Conservation (phyloP, 1,284 basidiomycete genomes). For the Sphaerobolus stellatus region DNA sequence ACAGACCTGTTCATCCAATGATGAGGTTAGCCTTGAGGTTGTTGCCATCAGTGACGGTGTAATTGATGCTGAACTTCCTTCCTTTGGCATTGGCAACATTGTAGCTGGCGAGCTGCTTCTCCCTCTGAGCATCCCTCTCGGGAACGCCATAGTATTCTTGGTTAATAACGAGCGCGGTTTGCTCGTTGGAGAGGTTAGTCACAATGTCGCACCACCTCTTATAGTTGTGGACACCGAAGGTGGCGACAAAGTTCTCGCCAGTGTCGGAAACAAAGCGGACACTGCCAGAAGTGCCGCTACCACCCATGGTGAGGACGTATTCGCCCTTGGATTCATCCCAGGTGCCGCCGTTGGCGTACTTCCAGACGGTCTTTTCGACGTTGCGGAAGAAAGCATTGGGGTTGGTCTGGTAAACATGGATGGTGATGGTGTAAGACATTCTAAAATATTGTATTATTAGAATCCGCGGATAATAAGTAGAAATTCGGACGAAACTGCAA, state of each 20-base stretch:
- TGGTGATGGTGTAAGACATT: conserved; percentile 31
- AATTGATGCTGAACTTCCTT: conserved; percentile 21
- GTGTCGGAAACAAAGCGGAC: conserved; percentile 33
- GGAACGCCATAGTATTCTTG: conserved; percentile 30
- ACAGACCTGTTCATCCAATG: conserved; percentile 21
- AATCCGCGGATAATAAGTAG: too few relatives aligned
- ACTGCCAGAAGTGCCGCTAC: conserved; percentile 39
- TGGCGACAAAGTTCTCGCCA: conserved; percentile 33
- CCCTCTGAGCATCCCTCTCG: conserved; percentile 17
- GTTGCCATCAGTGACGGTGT: conserved; percentile 25
- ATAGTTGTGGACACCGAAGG: conserved; percentile 42
- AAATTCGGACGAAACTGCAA: too few relatives aligned
- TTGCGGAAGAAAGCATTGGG: conserved; percentile 29
- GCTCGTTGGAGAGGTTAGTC: conserved; percentile 22
- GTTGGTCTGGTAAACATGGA: conserved; percentile 34
- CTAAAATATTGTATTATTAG: too few relatives aligned
- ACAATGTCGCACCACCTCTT: conserved; percentile 41
- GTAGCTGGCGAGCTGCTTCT: conserved; percentile 26
- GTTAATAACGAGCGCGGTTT: conserved; percentile 30
- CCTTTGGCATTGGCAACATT: conserved; percentile 15
- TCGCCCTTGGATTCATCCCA: conserved; percentile 27
- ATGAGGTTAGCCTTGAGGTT: conserved; percentile 26
- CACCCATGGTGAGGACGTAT: conserved; percentile 31
- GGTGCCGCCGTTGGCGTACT: conserved; percentile 30
- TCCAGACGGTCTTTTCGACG: conserved; percentile 34